These are phyloP conservation scores for Ogataea siamensis DNA, from an alignment of 805 yeast genomes.

Conservation along the genomic window DNA sequence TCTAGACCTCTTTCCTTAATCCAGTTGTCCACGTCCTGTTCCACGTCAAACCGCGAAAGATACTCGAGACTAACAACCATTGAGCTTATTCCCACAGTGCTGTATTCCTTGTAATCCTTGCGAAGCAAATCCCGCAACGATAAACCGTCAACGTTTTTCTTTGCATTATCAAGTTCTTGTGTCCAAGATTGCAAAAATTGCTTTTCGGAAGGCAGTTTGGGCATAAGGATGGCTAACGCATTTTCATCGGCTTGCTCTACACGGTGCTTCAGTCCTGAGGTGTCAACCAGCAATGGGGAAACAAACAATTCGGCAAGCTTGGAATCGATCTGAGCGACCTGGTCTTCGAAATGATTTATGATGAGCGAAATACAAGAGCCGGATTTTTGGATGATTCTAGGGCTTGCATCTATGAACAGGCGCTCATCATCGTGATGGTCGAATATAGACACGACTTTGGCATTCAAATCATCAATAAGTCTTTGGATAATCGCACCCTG, in stretches of 20 bases:
- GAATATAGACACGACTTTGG: conserved; percentile 55
- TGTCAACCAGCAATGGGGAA: conserved; percentile 76
- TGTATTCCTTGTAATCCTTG: conserved; percentile 83
- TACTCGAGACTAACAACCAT: conserved; percentile 61
- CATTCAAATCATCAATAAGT: conserved; percentile 27
- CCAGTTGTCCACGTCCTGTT: conserved; percentile 24
- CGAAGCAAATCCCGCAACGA: conserved; percentile 58
- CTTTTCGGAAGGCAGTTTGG: conserved; percentile 14
- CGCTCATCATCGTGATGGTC: conserved; percentile 87
- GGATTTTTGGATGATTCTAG: conserved; percentile 56
- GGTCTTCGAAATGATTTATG: conserved; percentile 43
- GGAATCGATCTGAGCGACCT: conserved; percentile 8
- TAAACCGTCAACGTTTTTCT: conserved; percentile 63
- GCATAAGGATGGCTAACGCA: conserved; percentile 39
- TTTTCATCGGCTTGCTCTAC: conserved; percentile 58
- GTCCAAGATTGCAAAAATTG: conserved; percentile 21
- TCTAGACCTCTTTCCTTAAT: conserved; percentile 36
- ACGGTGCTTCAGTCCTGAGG: conserved; percentile 61
- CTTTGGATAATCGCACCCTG: conserved; percentile 46
- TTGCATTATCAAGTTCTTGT: conserved; percentile 43
- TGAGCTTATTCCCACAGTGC: conserved; percentile 72
- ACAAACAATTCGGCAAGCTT: conserved; percentile 40
- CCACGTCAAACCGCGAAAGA: conserved; percentile 36
- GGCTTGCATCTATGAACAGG: conserved; percentile 46
- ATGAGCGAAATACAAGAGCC: conserved; percentile 86